phyloP scores from a whole-genome alignment of 441 rosid genomes.

The Eruca vesicaria region DNA sequence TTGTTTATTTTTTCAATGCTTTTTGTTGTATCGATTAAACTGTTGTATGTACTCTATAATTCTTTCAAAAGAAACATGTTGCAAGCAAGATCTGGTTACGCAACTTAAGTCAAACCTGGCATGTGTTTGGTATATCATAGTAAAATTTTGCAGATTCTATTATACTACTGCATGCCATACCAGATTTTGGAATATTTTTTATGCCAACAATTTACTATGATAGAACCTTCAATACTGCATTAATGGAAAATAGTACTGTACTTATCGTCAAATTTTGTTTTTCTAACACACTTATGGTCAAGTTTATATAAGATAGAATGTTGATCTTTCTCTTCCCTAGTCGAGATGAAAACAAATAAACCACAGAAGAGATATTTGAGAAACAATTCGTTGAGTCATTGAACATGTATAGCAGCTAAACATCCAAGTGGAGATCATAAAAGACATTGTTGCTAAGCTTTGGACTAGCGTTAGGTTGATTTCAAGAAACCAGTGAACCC shows the following conservation, averaged over 20 bases:
- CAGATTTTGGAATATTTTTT: neutral
- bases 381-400: constrained; percentile 78
- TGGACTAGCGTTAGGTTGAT: constrained; percentile 89
- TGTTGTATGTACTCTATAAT: too few relatives aligned
- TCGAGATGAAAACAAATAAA: neutral
- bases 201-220: neutral
- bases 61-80: too few relatives aligned
- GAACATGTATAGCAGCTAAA: constrained; percentile 54
- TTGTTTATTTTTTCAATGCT: too few relatives aligned
- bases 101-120: neutral
- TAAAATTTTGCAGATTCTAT: neutral
- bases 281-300: too few relatives aligned
- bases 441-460: constrained; percentile 76
- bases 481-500: constrained; percentile 84
- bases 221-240: neutral
- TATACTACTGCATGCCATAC: neutral
- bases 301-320: neutral
- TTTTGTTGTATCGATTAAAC: too few relatives aligned
- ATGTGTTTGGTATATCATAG: neutral
- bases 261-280: neutral
- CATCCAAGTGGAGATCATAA: constrained; percentile 91
- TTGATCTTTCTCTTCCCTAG: neutral
- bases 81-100: neutral
- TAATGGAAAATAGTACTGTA: neutral
- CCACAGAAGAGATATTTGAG: constrained; percentile 75